These are phyloP conservation scores for Vicia faba DNA, from an alignment of 306 rosid species.

Conservation along the genomic window DNA sequence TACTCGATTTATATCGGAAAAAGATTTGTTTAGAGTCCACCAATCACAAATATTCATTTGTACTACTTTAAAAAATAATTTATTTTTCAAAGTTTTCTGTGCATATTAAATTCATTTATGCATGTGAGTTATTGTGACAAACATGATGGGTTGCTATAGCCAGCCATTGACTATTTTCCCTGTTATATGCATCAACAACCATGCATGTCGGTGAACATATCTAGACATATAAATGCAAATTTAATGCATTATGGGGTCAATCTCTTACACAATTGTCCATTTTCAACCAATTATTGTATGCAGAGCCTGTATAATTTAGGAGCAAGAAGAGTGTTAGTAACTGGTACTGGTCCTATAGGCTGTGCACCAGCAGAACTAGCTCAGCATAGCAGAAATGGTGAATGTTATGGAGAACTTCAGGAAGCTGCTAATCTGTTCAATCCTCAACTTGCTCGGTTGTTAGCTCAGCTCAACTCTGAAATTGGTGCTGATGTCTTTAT, in stretches of 20 bases:
- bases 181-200: no score
- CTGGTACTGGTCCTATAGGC: conserved; percentile 76
- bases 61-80: no score
- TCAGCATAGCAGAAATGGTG: conserved; percentile 52
- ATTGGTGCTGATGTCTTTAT: conserved; percentile 53
- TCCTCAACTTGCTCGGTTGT: conserved; percentile 58
- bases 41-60: no score
- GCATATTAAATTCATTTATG: no score
- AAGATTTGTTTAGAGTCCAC: no score
- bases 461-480: conserved; percentile 49
- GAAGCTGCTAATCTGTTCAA: conserved; percentile 59
- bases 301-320: conserved; percentile 75
- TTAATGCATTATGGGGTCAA: conserved; percentile 14
- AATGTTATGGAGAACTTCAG: conserved; percentile 56
- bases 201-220: neutral
- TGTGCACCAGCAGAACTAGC: conserved; percentile 80
- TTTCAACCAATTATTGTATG: neutral
- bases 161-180: neutral
- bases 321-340: conserved; percentile 63
- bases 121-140: neutral
- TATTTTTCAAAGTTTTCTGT: no score
- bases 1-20: no score
- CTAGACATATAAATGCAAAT: conserved; percentile 14
- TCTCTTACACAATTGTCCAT: neutral
- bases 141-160: neutral